Percentiles rank a stretch among this genome's conserved stretches.
Evolutionary conservation across 805 yeast species (phyloP).

Genomic region (Candida loeiensis): DNA sequence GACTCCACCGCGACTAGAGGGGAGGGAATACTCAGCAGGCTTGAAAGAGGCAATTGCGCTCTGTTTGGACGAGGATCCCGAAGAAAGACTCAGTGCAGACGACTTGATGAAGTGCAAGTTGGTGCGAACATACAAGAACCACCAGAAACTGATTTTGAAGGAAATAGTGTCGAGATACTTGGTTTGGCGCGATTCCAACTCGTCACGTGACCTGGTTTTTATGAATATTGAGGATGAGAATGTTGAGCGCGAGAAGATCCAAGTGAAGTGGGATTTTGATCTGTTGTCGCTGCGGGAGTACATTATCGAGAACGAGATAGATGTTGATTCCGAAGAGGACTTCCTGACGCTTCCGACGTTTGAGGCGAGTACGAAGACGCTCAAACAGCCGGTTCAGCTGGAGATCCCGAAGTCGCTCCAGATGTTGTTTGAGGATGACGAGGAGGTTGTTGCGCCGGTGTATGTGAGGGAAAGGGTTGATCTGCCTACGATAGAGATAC

Average conservation of each 20-base stretch:
- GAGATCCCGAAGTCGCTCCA: slow-evolving; percentile 72
- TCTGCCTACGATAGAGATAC: slow-evolving; percentile 68
- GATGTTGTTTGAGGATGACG: slow-evolving; percentile 60
- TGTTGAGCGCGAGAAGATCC: slow-evolving; percentile 21
- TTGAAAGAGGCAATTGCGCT: slow-evolving; percentile 86
- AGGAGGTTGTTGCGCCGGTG: slow-evolving; percentile 9
- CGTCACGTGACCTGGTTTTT: slow-evolving; percentile 51
- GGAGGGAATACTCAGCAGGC: slow-evolving; percentile 69
- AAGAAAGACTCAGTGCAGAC: slow-evolving; percentile 83
- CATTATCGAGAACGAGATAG: slow-evolving; percentile 66
- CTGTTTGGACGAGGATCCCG: slow-evolving; percentile 91
- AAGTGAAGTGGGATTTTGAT: slow-evolving; percentile 87
- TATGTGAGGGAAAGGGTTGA: slow-evolving; percentile 33
- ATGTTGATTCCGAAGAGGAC: slow-evolving; percentile 30
- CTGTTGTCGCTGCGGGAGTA: slow-evolving; percentile 72
- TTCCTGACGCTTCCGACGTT: slow-evolving; percentile 10
- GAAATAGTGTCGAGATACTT: slow-evolving; percentile 74
- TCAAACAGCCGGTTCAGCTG: slow-evolving; percentile 8
- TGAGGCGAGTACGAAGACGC: slow-evolving; percentile 8
- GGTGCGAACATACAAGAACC: slow-evolving; percentile 56
- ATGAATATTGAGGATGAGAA: slow-evolving; percentile 17
- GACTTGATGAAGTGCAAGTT: slow-evolving; percentile 74
- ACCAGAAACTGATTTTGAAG: slow-evolving; percentile 58
- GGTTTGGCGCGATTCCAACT: slow-evolving; percentile 68
- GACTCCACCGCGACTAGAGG: slow-evolving; percentile 93